These are phyloP conservation scores for Trichoderma brevicompactum DNA, from an alignment of 2,329 filamentous ascomycete species.

Conservation along the genomic window DNA sequence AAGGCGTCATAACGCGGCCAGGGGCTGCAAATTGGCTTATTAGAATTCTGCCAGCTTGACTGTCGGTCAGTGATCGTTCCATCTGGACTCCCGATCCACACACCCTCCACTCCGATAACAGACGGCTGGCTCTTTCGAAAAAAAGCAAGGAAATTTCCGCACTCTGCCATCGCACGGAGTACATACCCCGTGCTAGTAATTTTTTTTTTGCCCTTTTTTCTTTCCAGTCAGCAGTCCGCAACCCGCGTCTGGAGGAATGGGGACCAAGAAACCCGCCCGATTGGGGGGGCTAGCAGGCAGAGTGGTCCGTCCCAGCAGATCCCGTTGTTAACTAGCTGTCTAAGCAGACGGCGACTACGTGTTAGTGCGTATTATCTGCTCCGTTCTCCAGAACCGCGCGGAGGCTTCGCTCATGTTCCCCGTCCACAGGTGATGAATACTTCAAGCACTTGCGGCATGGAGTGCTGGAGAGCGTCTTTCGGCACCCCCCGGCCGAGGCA, in stretches of 20 bases:
- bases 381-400: conserved; percentile 7
- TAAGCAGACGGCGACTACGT: conserved; percentile 24
- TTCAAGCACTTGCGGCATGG: neutral
- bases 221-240: neutral
- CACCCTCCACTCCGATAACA: conserved; percentile 21
- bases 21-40: conserved; percentile 26
- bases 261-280: conserved; percentile 8
- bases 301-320: conserved; percentile 27
- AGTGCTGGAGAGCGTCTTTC: neutral
- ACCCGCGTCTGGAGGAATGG: neutral
- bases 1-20: conserved; percentile 27
- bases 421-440: neutral
- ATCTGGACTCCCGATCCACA: conserved; percentile 17
- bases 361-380: conserved; percentile 21
- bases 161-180: neutral
- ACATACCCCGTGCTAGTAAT: neutral
- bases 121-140: neutral
- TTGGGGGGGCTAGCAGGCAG: conserved; percentile 12
- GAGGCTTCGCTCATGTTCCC: neutral
- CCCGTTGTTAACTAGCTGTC: conserved; percentile 20
- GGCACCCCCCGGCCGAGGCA: conserved; percentile 20
- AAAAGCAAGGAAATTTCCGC: neutral
- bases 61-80: conserved; percentile 28
- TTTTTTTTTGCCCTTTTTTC: neutral
- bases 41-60: conserved; percentile 15